Percentiles rank a stretch among this genome's conserved stretches.
Conservation (phyloP, 1,284 basidiomycete genomes). For the Schizophyllum amplum region DNA sequence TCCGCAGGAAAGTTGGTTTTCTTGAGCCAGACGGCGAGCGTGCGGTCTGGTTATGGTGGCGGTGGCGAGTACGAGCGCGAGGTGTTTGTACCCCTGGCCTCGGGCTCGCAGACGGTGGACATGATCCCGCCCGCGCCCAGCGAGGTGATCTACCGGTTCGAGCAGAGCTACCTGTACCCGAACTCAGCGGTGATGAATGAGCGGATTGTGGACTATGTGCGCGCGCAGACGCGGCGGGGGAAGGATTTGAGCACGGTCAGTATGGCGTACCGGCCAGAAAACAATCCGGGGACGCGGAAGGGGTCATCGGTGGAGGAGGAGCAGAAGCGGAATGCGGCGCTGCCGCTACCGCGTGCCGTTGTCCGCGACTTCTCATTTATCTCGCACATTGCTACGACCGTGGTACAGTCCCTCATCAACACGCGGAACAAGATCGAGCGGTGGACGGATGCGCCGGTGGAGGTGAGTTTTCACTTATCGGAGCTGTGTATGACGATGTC, state of each 20-base stretch:
- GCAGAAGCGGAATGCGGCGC: slow-evolving; percentile 40
- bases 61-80: slow-evolving; percentile 44
- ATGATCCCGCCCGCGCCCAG: slow-evolving; percentile 81
- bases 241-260: slow-evolving; percentile 58
- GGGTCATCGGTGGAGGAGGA: slow-evolving; percentile 14
- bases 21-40: background rate
- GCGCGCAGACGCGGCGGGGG: slow-evolving; percentile 71
- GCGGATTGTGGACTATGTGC: slow-evolving; percentile 76
- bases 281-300: slow-evolving; percentile 76
- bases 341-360: slow-evolving; percentile 74
- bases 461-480: slow-evolving; percentile 49
- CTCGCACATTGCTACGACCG: slow-evolving; percentile 80
- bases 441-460: slow-evolving; percentile 77
- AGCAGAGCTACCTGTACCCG: slow-evolving; percentile 92
- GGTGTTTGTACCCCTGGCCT: slow-evolving; percentile 76
- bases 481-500: background rate
- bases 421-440: slow-evolving; percentile 80
- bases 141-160: slow-evolving; percentile 87
- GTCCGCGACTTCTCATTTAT: slow-evolving; percentile 89
- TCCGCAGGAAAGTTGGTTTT: background rate
- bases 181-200: slow-evolving; percentile 81
- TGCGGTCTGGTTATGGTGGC: slow-evolving; percentile 1
- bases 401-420: slow-evolving; percentile 88
- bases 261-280: slow-evolving; percentile 83
- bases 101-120: slow-evolving; percentile 61